Conservation (phyloP, 2,329 filamentous ascomycete genomes). For the Aureobasidium melanogenum region DNA sequence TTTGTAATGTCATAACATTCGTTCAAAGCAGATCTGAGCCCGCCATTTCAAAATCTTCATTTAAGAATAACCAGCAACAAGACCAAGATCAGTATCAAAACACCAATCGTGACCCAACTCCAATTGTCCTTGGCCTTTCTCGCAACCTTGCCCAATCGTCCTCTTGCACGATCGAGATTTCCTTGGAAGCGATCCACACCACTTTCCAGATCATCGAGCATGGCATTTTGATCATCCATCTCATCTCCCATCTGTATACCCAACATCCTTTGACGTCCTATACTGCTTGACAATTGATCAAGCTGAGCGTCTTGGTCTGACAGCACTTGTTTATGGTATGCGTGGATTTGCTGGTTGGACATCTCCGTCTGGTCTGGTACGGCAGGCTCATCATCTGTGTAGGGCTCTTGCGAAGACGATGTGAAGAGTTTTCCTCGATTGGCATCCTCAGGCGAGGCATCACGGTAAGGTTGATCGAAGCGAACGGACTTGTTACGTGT, state of each 20-base stretch:
- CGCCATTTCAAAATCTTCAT: neutral
- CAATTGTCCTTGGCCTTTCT: conserved; percentile 73
- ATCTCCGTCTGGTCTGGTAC: conserved; percentile 48
- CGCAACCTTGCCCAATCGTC: conserved; percentile 62
- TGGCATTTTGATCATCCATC: conserved; percentile 76
- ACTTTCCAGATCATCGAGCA: conserved; percentile 83
- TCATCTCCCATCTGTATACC: conserved; percentile 96
- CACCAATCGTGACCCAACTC: conserved; percentile 74
- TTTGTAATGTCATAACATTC: neutral
- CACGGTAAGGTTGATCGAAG: conserved; percentile 54
- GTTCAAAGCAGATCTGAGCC: neutral
- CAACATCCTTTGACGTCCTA: conserved; percentile 81
- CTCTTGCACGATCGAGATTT: conserved; percentile 66
- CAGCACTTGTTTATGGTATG: conserved; percentile 71
- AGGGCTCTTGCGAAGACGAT: conserved; percentile 35
- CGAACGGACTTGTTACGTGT: conserved; percentile 60
- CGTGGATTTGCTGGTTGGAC: conserved; percentile 77
- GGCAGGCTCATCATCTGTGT: conserved; percentile 49
- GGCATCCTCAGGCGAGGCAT: conserved; percentile 31
- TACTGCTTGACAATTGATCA: conserved; percentile 77
- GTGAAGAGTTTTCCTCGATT: conserved; percentile 50
- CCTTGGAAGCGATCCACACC: conserved; percentile 72
- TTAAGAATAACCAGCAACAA: conserved; percentile 51
- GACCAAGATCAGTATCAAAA: conserved; percentile 71
- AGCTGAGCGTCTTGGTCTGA: conserved; percentile 89